phyloP scores from a whole-genome alignment of 108 stramenopile genomes.

The Discostella stelligeroides region DNA sequence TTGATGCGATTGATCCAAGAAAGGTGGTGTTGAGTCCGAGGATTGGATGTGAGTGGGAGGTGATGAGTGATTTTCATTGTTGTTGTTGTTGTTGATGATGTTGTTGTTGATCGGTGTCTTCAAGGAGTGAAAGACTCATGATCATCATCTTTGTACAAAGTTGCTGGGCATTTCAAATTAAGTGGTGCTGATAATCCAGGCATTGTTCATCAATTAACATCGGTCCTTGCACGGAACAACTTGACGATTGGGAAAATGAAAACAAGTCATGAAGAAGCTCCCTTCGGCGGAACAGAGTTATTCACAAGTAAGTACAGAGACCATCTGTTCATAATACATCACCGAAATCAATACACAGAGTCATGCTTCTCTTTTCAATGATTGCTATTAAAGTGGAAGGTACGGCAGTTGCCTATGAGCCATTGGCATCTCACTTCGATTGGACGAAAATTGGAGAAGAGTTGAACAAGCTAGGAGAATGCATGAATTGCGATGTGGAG shows the following conservation, averaged over 20 bases:
- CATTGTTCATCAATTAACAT: conserved; percentile 74
- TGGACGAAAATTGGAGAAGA: conserved; percentile 53
- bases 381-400: conserved; percentile 54
- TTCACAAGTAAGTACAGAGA: conserved; percentile 18
- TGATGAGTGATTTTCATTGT: neutral
- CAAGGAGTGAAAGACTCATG: too few species aligned
- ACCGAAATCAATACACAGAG: neutral
- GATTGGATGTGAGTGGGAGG: conserved; percentile 47
- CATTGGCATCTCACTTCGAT: conserved; percentile 69
- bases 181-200: conserved; percentile 80
- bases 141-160: conserved; percentile 4
- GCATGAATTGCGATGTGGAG: conserved; percentile 73
- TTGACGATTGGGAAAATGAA: conserved; percentile 69
- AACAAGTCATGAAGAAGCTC: conserved; percentile 54
- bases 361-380: neutral
- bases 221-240: conserved; percentile 58
- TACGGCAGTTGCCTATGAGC: conserved; percentile 54
- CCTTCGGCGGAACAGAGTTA: conserved; percentile 38
- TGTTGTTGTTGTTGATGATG: neutral
- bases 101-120: too few species aligned
- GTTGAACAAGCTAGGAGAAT: conserved; percentile 60
- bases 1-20: conserved; percentile 47
- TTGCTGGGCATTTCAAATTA: conserved; percentile 50
- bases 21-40: conserved; percentile 27
- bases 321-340: neutral